A percentile compares a stretch with the other conserved stretches of the same genome.
These are phyloP conservation scores for Boletales sp. DNA, from an alignment of 768 basidiomycete genomes.

Conservation along the genomic window DNA sequence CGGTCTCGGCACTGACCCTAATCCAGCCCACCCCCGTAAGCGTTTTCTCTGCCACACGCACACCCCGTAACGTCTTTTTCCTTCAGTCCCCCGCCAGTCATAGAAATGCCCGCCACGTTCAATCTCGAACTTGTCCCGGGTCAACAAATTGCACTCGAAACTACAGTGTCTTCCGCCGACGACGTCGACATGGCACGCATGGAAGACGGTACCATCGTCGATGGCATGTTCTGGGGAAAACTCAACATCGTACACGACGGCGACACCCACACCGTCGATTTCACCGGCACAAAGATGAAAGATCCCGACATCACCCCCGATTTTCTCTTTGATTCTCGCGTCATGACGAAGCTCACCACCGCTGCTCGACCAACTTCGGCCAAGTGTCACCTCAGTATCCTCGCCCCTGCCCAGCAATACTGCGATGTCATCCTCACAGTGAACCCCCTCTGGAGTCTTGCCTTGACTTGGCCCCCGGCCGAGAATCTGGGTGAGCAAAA, in stretches of 20 bases:
- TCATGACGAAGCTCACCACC: slow-evolving; percentile 71
- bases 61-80: slow-evolving; percentile 1
- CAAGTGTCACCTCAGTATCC: slow-evolving; percentile 70
- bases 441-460: slow-evolving; percentile 71
- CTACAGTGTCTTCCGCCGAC: slow-evolving; percentile 69
- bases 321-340: slow-evolving; percentile 70
- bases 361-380: slow-evolving; percentile 73
- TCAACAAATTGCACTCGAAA: slow-evolving; percentile 77
- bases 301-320: slow-evolving; percentile 63
- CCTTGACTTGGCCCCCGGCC: slow-evolving; percentile 74
- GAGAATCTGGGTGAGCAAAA: slow-evolving; percentile 65
- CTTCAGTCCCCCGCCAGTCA: slow-evolving; percentile 60
- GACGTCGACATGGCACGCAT: slow-evolving; percentile 89
- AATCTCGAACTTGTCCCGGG: slow-evolving; percentile 77
- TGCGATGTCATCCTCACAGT: slow-evolving; percentile 75
- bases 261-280: slow-evolving; percentile 77
- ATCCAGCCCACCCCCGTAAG: slow-evolving; percentile 49
- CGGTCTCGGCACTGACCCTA: slow-evolving; percentile 8
- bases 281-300: slow-evolving; percentile 71
- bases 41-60: slow-evolving; percentile 17
- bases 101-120: slow-evolving; percentile 86
- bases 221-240: slow-evolving; percentile 86
- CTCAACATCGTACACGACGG: slow-evolving; percentile 77
- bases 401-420: slow-evolving; percentile 71
- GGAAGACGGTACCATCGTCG: slow-evolving; percentile 85